Evolutionary conservation across 768 basidiomycete species (phyloP).

Genomic region (Boletellus emodensis): DNA sequence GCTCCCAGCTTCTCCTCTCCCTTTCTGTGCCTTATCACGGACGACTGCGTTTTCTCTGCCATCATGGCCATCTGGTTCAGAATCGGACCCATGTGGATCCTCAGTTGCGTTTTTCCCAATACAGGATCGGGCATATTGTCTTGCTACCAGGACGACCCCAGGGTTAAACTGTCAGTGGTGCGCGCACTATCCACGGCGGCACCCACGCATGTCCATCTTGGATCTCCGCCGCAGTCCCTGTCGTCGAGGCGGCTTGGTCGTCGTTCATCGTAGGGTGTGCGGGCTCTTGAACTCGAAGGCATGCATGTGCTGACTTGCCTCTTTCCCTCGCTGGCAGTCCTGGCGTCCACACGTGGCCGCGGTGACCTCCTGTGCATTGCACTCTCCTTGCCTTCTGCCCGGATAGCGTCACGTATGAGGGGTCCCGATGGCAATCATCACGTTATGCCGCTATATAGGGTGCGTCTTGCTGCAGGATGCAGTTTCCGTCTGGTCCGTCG

Average conservation of each 20-base stretch:
- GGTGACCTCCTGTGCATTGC: neutral
- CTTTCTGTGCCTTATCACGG: neutral
- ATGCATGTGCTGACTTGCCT: neutral
- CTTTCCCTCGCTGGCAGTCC: neutral
- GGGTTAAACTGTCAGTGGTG: too few relatives aligned
- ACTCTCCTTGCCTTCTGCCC: neutral
- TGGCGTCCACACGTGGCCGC: constrained; percentile 1
- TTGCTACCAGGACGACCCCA: too few relatives aligned
- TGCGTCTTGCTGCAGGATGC: neutral
- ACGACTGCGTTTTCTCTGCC: neutral
- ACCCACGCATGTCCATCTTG: too few relatives aligned
- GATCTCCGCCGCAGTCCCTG: too few relatives aligned
- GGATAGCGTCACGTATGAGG: neutral
- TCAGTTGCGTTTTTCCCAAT: neutral
- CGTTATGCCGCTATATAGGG: too few relatives aligned
- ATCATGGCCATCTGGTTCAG: constrained; percentile 4
- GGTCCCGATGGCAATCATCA: neutral
- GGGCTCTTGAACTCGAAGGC: too few relatives aligned
- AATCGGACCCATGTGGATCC: constrained; percentile 6
- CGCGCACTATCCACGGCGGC: too few relatives aligned
- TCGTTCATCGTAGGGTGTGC: too few relatives aligned
- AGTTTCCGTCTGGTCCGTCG: neutral
- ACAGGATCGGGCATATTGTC: too few relatives aligned
- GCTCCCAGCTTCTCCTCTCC: neutral
- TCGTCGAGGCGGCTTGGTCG: too few relatives aligned